phyloP scores from a whole-genome alignment of 1,284 basidiomycete species.

The Nidula niveotomentosa region DNA sequence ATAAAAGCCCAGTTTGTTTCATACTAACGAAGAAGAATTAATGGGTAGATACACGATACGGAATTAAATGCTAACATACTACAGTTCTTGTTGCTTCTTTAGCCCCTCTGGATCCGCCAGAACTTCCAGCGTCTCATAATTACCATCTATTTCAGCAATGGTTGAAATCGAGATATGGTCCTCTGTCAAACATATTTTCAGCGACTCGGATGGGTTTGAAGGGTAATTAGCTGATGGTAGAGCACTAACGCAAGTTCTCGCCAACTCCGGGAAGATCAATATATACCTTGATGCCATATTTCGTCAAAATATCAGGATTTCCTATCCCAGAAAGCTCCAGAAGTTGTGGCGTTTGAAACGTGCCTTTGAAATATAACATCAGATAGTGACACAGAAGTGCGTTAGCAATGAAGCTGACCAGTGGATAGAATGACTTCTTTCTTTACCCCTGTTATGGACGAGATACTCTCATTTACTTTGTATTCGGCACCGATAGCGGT shows the following conservation, averaged over 20 bases:
- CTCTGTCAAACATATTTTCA: not conserved
- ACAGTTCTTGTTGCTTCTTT: not conserved
- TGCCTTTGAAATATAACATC: conserved; percentile 11
- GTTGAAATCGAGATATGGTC: not conserved
- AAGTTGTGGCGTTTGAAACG: conserved; percentile 34
- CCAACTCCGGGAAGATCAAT: conserved; percentile 33
- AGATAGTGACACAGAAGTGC: not conserved
- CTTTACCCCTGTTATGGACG: conserved; percentile 19
- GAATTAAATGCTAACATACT: not conserved
- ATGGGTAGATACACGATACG: no score
- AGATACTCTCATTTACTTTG: conserved; percentile 10
- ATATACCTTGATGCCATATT: conserved; percentile 18
- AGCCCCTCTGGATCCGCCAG: not conserved
- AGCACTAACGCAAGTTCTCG: conserved; percentile 22
- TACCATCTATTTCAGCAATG: conserved; percentile 1
- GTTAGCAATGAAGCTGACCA: conserved; percentile 16
- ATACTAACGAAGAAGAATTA: not conserved
- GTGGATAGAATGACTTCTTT: conserved; percentile 38
- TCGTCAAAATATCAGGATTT: conserved; percentile 18
- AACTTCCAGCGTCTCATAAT: conserved; percentile 4
- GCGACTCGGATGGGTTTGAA: not conserved
- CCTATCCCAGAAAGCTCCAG: conserved; percentile 27
- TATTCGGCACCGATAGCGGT: conserved; percentile 18
- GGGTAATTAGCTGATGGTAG: not conserved
- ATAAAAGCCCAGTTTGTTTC: conserved; percentile 3